Evolutionary conservation across 345 rosid species (phyloP).

Genomic region (Corchorus olitorius): DNA sequence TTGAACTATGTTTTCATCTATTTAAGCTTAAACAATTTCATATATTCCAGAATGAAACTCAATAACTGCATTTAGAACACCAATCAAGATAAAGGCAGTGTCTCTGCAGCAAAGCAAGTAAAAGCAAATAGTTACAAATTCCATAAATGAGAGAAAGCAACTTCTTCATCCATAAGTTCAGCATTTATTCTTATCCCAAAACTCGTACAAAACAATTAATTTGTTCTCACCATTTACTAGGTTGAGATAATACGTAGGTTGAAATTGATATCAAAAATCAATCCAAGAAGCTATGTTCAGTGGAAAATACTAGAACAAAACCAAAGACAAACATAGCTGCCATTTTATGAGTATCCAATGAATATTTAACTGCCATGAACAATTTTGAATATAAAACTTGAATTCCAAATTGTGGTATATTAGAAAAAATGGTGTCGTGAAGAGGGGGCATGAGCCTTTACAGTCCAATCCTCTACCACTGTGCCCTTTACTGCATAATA

Average conservation of each 20-base stretch:
- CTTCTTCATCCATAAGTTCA: neutral
- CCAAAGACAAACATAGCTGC: neutral
- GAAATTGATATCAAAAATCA: no score
- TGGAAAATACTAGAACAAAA: neutral
- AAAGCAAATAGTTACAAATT: no score
- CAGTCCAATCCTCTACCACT: no score
- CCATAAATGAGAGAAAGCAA: neutral
- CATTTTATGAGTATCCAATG: no score
- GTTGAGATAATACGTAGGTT: neutral
- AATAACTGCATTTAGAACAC: neutral
- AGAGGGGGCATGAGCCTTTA: no score
- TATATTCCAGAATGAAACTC: neutral
- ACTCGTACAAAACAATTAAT: neutral
- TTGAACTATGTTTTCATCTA: neutral
- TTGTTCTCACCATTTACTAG: neutral
- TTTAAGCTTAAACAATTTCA: neutral
- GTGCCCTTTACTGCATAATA: no score
- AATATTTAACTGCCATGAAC: no score
- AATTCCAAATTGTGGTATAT: no score
- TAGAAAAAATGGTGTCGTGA: no score
- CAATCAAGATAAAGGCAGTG: neutral
- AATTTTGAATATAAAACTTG: no score
- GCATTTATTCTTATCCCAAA: neutral
- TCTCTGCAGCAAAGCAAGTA: neutral
- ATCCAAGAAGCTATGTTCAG: neutral